phyloP scores from a whole-genome alignment of 2,329 filamentous ascomycete genomes.

The Talaromyces albobiverticillius region DNA sequence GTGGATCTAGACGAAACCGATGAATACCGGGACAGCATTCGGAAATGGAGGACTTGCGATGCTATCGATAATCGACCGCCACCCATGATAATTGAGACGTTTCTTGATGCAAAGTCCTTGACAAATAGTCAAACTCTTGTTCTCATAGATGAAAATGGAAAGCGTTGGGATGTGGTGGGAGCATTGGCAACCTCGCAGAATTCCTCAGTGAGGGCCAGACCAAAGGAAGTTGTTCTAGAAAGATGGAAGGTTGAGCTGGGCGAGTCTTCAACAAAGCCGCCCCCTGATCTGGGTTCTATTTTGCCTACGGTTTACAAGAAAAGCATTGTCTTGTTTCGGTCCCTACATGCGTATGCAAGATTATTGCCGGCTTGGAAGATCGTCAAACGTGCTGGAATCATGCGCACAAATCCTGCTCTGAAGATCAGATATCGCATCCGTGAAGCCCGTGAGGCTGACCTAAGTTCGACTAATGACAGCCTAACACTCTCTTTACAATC shows the following conservation, averaged over 20 bases:
- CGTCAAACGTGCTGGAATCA: constrained; percentile 69
- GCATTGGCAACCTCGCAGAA: constrained; percentile 66
- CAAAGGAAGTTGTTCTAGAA: constrained; percentile 78
- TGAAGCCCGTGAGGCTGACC: constrained; percentile 53
- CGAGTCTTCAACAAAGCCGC: constrained; percentile 55
- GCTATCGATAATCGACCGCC: constrained; percentile 73
- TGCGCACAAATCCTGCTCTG: constrained; percentile 60
- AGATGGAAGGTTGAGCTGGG: constrained; percentile 86
- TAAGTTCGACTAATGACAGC: constrained; percentile 61
- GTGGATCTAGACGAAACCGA: constrained; percentile 92
- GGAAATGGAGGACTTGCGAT: constrained; percentile 77
- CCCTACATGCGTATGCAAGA: constrained; percentile 77
- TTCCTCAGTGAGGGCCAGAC: constrained; percentile 45
- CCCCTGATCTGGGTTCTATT: constrained; percentile 53
- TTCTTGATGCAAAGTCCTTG: constrained; percentile 74
- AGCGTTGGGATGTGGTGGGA: constrained; percentile 88
- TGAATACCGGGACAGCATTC: constrained; percentile 76
- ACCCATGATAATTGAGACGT: constrained; percentile 85
- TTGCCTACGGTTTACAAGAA: constrained; percentile 95
- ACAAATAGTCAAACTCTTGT: constrained; percentile 84
- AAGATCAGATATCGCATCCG: constrained; percentile 77
- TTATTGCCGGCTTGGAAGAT: constrained; percentile 86
- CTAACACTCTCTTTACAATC: constrained; percentile 69
- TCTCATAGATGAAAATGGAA: constrained; percentile 81
- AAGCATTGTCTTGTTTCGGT: constrained; percentile 89